Conservation (phyloP, 768 basidiomycete species). For the Mrakia hoshinonis region DNA sequence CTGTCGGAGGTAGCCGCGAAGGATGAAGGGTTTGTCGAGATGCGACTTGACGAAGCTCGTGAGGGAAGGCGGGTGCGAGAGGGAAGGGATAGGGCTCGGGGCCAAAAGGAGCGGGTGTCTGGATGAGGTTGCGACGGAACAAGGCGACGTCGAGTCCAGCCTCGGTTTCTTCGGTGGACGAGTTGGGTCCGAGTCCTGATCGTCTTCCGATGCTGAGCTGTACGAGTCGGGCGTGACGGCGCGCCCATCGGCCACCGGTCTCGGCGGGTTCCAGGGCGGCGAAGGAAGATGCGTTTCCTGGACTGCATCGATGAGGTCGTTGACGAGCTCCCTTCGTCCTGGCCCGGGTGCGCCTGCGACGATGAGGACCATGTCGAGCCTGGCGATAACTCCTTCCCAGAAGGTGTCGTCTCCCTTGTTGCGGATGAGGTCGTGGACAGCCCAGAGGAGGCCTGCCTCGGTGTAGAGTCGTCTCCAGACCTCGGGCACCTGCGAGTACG, state of each 20-base stretch:
- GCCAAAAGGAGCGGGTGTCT: constrained; percentile 34
- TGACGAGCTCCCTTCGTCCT: constrained; percentile 54
- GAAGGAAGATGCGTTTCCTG: constrained; percentile 46
- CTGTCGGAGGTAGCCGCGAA: constrained; percentile 53
- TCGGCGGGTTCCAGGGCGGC: neutral
- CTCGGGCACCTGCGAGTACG: constrained; percentile 37
- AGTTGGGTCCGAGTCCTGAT: neutral
- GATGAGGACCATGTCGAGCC: constrained; percentile 72
- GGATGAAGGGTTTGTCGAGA: constrained; percentile 58
- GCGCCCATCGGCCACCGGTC: too few relatives aligned
- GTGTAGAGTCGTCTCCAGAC: constrained; percentile 67
- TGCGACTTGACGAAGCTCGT: constrained; percentile 48
- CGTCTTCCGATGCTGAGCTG: neutral
- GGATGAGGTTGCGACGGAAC: neutral
- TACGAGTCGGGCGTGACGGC: neutral
- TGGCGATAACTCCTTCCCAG: constrained; percentile 47
- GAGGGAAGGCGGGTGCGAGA: constrained; percentile 52
- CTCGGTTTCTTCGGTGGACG: neutral
- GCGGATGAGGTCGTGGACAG: constrained; percentile 29
- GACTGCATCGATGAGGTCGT: constrained; percentile 53
- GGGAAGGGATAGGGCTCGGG: constrained; percentile 43
- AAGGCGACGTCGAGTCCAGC: neutral
- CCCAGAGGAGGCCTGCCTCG: constrained; percentile 57
- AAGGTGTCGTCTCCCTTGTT: neutral
- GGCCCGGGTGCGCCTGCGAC: constrained; percentile 67